phyloP scores from a whole-genome alignment of 331 rosid genomes.

The Malus hybrid region DNA sequence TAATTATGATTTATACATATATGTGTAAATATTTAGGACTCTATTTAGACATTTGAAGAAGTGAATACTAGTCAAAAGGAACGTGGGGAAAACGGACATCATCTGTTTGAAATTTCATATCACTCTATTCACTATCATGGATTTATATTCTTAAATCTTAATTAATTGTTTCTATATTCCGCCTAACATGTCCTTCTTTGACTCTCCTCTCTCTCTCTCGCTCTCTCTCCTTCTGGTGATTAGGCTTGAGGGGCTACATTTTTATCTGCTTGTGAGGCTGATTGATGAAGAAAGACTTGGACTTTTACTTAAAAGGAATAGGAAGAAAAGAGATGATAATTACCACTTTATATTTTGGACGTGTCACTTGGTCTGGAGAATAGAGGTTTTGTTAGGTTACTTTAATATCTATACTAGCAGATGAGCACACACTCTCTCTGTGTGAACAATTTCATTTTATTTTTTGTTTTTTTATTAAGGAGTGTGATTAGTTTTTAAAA shows the following conservation, averaged over 20 bases:
- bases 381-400: too few species aligned
- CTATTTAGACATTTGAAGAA: background rate
- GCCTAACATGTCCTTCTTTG: background rate
- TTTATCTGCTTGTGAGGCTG: background rate
- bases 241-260: background rate
- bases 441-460: too few species aligned
- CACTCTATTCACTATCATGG: background rate
- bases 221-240: background rate
- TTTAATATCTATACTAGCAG: too few species aligned
- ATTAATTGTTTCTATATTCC: background rate
- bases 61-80: background rate
- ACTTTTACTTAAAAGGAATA: background rate
- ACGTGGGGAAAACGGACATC: background rate
- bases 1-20: too few species aligned
- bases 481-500: too few species aligned
- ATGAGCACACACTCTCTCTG: too few species aligned
- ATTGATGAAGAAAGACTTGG: background rate
- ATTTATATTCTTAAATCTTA: background rate
- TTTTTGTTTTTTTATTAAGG: too few species aligned
- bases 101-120: background rate
- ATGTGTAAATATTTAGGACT: too few species aligned
- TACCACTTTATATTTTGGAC: background rate
- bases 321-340: background rate
- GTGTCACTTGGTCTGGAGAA: background rate
- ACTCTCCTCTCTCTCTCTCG: background rate